A percentile compares a stretch with the other conserved stretches of the same genome.
Conservation (phyloP, 2,329 filamentous ascomycete species). For the Kalmusia sp. region DNA sequence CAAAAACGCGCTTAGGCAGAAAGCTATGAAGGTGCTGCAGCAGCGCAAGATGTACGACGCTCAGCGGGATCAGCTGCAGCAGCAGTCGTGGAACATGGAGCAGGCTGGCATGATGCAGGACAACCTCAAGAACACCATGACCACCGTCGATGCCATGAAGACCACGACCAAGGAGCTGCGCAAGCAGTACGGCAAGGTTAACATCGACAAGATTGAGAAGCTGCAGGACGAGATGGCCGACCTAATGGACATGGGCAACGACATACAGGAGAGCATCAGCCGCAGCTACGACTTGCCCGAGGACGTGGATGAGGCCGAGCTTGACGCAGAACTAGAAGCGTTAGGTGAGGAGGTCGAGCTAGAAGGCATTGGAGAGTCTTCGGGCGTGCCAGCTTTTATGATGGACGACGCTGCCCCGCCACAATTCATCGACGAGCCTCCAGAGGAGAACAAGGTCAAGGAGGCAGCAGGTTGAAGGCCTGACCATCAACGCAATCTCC, state of each 20-base stretch:
- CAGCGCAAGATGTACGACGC: conserved; percentile 93
- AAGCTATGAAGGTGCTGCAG: conserved; percentile 92
- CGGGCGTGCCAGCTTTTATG: conserved; percentile 81
- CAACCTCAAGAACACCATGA: conserved; percentile 98
- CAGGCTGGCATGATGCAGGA: conserved; percentile 98
- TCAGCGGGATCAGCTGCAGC: conserved; percentile 91
- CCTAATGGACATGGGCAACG: conserved; percentile 95
- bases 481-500: too few species aligned
- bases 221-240: conserved; percentile 99
- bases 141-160: conserved; percentile 96
- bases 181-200: conserved; percentile 95
- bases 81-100: conserved; percentile 99
- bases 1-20: conserved; percentile 90
- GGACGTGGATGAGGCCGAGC: conserved; percentile 93
- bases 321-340: conserved; percentile 96
- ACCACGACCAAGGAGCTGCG: conserved; percentile 91
- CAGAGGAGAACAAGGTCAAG: conserved; percentile 76
- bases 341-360: conserved; percentile 93
- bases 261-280: conserved; percentile 94
- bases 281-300: conserved; percentile 94
- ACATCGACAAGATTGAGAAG: conserved; percentile 96
- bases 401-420: conserved; percentile 83
- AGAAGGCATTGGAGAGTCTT: conserved; percentile 69
- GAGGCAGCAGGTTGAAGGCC: conserved; percentile 68
- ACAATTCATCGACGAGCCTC: conserved; percentile 92